Conservation (phyloP, 2,329 filamentous ascomycete genomes). For the Colletotrichum paranaense region DNA sequence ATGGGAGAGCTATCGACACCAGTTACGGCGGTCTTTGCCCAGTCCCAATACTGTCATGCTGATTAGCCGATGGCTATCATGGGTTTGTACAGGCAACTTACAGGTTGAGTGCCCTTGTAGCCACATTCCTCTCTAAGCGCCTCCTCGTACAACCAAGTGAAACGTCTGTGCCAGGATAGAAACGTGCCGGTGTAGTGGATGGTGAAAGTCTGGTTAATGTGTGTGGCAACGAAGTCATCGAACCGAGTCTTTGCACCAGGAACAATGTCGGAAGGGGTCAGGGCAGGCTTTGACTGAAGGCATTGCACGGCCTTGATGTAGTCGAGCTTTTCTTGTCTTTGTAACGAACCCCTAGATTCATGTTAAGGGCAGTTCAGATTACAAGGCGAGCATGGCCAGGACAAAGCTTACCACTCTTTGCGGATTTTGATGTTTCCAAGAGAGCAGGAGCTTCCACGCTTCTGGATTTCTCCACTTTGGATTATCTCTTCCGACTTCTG, state of each 20-base stretch:
- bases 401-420: constrained; percentile 43
- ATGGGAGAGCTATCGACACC: constrained; percentile 53
- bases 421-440: constrained; percentile 42
- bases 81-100: constrained; percentile 26
- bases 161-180: constrained; percentile 46
- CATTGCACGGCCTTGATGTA: constrained; percentile 60
- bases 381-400: too few species aligned
- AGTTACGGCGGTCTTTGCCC: constrained; percentile 49
- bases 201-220: constrained; percentile 57
- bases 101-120: constrained; percentile 52
- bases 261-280: constrained; percentile 45
- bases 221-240: constrained; percentile 62
- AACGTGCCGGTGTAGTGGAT: constrained; percentile 55
- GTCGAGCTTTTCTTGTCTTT: background rate
- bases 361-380: background rate
- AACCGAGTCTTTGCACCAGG: constrained; percentile 57
- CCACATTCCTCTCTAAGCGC: constrained; percentile 46
- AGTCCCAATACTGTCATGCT: constrained; percentile 57
- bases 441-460: constrained; percentile 40
- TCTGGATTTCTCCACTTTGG: constrained; percentile 31
- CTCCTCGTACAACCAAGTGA: constrained; percentile 45
- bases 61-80: background rate
- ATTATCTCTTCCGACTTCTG: constrained; percentile 39
- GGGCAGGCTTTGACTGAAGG: constrained; percentile 50
- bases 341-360: background rate